Base-by-base conservation (phyloP, 371 early-diverging fungal species). In the Mucor lusitanicus region DNA sequence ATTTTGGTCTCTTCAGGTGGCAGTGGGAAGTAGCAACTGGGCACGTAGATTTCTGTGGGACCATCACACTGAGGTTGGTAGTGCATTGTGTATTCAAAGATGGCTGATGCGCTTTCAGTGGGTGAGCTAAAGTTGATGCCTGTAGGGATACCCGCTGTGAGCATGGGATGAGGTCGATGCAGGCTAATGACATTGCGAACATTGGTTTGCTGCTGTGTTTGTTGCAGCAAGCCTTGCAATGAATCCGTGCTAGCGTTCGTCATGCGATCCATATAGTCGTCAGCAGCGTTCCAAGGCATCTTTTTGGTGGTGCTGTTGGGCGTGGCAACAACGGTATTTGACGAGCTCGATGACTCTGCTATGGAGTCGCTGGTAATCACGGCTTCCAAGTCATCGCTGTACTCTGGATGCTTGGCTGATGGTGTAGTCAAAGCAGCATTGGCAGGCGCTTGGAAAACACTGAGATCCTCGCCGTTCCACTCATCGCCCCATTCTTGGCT, bases 391-490 rank as follows among this genome's bases (percentile, higher is more conserved):
- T 61, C 61, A 13, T 15, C 25, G 1, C 15, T 53, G 25, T 15
- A 53, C 3, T 25, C 53, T 25, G 27, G 23, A 12, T 27, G 25
- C 21, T 53, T 53, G n/a, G n/a, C n/a, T n/a, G n/a, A 13, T 27
- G 25, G 8, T 12, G 7, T 44, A n/a, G n/a, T n/a, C n/a, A n/a
- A n/a, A n/a, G 44, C 32, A 50, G 23, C 48, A 3, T 25, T 35
- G 2, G 56, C 37, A 19, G 37, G 11, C 15, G 67, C 8, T 65
- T 84, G 82, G 77, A 79, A 84, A 1, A 86, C 65, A 61, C 80
- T 81, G 23, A 92, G 69, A 70, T 92, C 91, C 56, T 92, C 92
- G 3, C 90, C 90, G 59, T 90, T 89, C 92, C 92, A 92, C 21
- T 57, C 69, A 69, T 92, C 92, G 3, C 91, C 92, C 83, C 87